These are phyloP conservation scores for Aspergillus sp. DNA, from an alignment of 2,329 filamentous ascomycete genomes.

Conservation along the genomic window DNA sequence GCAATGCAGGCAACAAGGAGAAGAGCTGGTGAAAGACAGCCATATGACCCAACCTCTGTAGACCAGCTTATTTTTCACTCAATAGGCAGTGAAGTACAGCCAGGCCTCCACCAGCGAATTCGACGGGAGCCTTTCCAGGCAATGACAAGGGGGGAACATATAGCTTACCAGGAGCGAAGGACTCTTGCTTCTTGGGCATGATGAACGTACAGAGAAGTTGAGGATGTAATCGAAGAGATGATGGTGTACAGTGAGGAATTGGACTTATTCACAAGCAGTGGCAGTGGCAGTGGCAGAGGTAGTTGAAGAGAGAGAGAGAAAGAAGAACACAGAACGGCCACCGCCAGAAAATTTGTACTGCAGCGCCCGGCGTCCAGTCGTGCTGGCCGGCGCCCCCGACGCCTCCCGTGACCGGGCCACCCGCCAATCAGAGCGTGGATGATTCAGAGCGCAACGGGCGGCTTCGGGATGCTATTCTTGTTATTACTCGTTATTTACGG, in stretches of 20 bases:
- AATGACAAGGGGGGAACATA: not conserved
- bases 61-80: too few relatives aligned
- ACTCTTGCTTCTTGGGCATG: constrained; percentile 16
- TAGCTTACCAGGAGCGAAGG: constrained; percentile 20
- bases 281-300: too few relatives aligned
- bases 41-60: too few relatives aligned
- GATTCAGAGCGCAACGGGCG: constrained; percentile 29
- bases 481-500: constrained; percentile 6
- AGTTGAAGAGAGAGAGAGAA: constrained; percentile 9
- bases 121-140: too few relatives aligned
- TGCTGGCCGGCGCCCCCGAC: constrained; percentile 16
- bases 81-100: too few relatives aligned
- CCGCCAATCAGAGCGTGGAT: constrained; percentile 28
- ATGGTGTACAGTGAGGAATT: constrained; percentile 19
- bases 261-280: constrained; percentile 7
- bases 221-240: constrained; percentile 8
- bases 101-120: too few relatives aligned
- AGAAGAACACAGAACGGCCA: constrained; percentile 21
- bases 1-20: too few relatives aligned
- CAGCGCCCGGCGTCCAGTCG: constrained; percentile 7
- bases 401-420: constrained; percentile 25
- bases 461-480: constrained; percentile 20
- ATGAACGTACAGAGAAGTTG: constrained; percentile 10
- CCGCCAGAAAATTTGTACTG: constrained; percentile 24
- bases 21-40: too few relatives aligned